phyloP scores from a whole-genome alignment of 805 yeast species.

The Cyberlindnera maclurae region DNA sequence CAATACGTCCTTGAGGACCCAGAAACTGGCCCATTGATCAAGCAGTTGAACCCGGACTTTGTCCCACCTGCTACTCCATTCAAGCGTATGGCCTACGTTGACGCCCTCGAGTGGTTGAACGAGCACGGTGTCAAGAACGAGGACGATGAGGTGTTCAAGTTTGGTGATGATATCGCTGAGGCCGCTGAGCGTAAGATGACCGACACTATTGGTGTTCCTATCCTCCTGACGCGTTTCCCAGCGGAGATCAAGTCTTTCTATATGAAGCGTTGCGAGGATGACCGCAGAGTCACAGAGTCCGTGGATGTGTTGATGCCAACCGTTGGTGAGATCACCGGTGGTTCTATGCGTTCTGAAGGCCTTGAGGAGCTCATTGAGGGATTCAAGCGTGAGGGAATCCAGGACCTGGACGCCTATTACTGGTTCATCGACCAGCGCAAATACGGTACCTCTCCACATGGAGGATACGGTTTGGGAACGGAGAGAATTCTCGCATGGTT shows the following conservation, averaged over 20 bases:
- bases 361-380: constrained; percentile 82
- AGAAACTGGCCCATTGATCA: constrained; percentile 80
- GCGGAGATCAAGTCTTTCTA: constrained; percentile 95
- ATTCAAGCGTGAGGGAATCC: constrained; percentile 87
- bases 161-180: constrained; percentile 99
- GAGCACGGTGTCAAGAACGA: constrained; percentile 93
- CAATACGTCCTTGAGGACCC: constrained; percentile 83
- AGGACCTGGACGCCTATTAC: constrained; percentile 68
- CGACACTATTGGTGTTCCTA: constrained; percentile 88
- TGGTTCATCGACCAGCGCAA: constrained; percentile 95
- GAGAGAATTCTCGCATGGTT: constrained; percentile 98
- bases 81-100: constrained; percentile 82
- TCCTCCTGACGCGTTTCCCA: constrained; percentile 90
- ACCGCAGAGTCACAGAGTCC: constrained; percentile 92
- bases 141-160: constrained; percentile 86
- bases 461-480: constrained; percentile 98
- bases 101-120: constrained; percentile 94
- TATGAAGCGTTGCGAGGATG: constrained; percentile 90
- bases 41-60: constrained; percentile 90
- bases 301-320: constrained; percentile 98
- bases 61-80: constrained; percentile 79
- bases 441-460: constrained; percentile 97
- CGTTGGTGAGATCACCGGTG: constrained; percentile 98
- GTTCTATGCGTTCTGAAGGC: constrained; percentile 92
- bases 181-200: constrained; percentile 99